A percentile compares a stretch with the other conserved stretches of the same genome.
These are phyloP conservation scores for Fremontodendron californicum DNA, from an alignment of 345 rosid species.

Conservation along the genomic window DNA sequence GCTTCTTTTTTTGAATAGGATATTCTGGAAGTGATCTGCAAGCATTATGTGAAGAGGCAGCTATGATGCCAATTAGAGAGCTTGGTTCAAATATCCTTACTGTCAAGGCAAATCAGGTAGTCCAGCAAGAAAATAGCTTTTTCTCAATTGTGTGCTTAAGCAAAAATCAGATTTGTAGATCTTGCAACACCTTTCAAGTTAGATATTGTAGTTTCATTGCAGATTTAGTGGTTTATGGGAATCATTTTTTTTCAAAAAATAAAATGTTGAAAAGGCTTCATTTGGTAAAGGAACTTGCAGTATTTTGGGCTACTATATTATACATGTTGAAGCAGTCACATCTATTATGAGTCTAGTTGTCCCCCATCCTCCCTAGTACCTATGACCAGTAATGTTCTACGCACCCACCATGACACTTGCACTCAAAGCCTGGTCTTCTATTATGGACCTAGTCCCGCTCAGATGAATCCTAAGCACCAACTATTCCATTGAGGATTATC, in stretches of 20 bases:
- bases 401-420: background rate
- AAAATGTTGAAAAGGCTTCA: background rate
- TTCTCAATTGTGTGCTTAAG: background rate
- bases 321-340: background rate
- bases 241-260: background rate
- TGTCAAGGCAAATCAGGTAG: conserved; percentile 80
- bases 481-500: background rate
- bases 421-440: background rate
- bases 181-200: background rate
- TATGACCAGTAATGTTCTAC: background rate
- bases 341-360: background rate
- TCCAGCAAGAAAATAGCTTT: conserved; percentile 7
- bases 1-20: conserved; percentile 36
- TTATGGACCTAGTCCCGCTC: background rate
- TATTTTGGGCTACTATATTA: background rate
- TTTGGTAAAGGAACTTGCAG: background rate
- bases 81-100: conserved; percentile 83
- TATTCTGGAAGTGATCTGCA: conserved; percentile 98
- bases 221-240: background rate
- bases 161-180: background rate
- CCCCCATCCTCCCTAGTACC: background rate
- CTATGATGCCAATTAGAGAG: conserved; percentile 99
- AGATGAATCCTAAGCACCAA: background rate
- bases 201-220: background rate
- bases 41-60: conserved; percentile 99